Evolutionary conservation across 805 yeast species (phyloP), one percentile per base, ranked within the genome.

Genomic region (Yarrowia sp.): DNA sequence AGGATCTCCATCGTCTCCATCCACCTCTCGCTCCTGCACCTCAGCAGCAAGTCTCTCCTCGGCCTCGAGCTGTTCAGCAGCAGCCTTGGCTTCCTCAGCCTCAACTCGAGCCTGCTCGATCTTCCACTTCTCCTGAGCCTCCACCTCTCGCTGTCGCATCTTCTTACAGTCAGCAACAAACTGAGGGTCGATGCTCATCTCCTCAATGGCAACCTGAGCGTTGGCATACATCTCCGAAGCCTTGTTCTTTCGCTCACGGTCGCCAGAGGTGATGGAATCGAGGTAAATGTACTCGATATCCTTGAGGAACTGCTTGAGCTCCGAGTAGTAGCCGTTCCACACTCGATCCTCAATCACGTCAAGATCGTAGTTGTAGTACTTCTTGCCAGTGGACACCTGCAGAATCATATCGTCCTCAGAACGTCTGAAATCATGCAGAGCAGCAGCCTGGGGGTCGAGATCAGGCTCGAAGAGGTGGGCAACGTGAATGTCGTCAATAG

Each of bases 211-310:
- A 75, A 95, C 96, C 76, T 92, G 97, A 0, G 97, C 97, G 78
- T 95, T 93, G 13, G 98, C 96, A 75, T 85, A 85, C 98, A 95
- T 93, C 76, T 95, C 99, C 68, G 94, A 90, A 0, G 98, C 97
- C 72, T 84, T 84, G 47, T 84, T 81, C 6, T 89, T 80, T 66
- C 97, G 82, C 69, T 95, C 99, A 52, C 98, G 83, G 71, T 94
- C 98, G 0, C 91, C 91, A 2, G 84, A 78, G 0, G 87, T 85
- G 40, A 83, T 81, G 0, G 96, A 84, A 79, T 95, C 99, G 40
- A 82, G 82, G 52, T 90, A 87, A 44, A 95, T 94, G 86, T 90
- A 83, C 74, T 88, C 92, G 52, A 95, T 84, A 75, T 95, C 99
- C 71, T 84, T 86, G 72, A 93, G 79, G 74, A 90, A 94, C 76